A percentile compares a stretch with the other conserved stretches of the same genome.
These are phyloP conservation scores for Aspergillus sergii DNA, from an alignment of 2,329 filamentous ascomycete genomes.

Conservation along the genomic window DNA sequence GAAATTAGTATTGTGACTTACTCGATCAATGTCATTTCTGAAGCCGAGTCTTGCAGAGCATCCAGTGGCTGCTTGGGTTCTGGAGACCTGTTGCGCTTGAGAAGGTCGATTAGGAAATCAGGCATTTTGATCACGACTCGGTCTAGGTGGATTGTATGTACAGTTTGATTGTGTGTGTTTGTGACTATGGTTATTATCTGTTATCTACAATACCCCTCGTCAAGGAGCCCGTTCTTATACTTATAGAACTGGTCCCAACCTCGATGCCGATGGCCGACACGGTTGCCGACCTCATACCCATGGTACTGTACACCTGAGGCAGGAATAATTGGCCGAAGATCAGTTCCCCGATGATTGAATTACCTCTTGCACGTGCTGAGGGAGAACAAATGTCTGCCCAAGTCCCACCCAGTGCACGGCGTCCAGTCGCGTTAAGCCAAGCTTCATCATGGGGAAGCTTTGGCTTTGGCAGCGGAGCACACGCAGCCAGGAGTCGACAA, in stretches of 20 bases:
- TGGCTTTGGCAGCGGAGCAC: conserved; percentile 32
- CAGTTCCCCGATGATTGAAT: neutral
- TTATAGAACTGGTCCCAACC: neutral
- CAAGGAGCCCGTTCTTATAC: neutral
- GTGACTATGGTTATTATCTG: neutral
- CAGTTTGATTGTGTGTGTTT: neutral
- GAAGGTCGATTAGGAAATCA: neutral
- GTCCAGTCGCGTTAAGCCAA: conserved; percentile 35
- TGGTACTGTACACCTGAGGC: neutral
- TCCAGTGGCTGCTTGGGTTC: neutral
- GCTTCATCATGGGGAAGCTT: conserved; percentile 33
- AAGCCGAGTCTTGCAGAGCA: neutral
- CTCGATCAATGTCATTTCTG: conserved; percentile 10
- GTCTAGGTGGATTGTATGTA: neutral
- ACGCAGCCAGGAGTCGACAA: conserved; percentile 34
- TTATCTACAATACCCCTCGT: neutral
- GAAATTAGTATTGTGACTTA: neutral
- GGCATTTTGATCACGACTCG: neutral
- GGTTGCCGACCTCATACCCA: neutral
- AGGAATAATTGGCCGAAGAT: neutral
- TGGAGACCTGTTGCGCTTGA: conserved; percentile 2
- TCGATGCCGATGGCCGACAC: conserved; percentile 1
- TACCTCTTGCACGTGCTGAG: conserved; percentile 28
- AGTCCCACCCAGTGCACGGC: conserved; percentile 33
- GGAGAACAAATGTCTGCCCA: conserved; percentile 27